These are phyloP conservation scores for Colletotrichum somersetense DNA, from an alignment of 2,329 filamentous ascomycete genomes.

Conservation along the genomic window DNA sequence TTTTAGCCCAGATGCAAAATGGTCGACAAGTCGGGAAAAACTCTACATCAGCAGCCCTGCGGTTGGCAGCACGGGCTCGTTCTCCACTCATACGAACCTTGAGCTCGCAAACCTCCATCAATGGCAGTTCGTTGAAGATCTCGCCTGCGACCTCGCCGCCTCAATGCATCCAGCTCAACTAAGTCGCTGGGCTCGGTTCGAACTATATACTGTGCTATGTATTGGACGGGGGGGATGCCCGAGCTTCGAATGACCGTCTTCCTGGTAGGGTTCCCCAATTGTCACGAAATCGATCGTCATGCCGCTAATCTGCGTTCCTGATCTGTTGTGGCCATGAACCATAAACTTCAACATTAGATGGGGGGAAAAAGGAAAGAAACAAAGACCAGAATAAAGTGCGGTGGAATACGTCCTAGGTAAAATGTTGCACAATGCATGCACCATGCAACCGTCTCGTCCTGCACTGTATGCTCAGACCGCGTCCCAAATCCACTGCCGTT, in stretches of 20 bases:
- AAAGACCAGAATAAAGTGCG: conserved; percentile 2
- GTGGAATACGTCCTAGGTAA: neutral
- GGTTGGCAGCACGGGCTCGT: neutral
- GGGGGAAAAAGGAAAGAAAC: neutral
- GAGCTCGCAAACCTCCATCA: neutral
- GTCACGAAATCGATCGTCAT: neutral
- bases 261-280: conserved; percentile 22
- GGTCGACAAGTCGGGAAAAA: conserved; percentile 1
- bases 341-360: conserved; percentile 16
- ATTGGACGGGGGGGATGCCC: conserved; percentile 1
- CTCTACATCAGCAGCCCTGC: neutral
- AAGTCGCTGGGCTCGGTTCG: neutral
- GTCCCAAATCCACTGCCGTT: neutral
- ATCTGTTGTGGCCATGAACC: conserved; percentile 12
- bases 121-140: neutral
- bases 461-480: neutral
- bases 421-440: neutral
- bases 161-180: neutral
- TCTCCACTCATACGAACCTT: neutral
- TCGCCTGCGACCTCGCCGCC: neutral
- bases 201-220: neutral
- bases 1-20: neutral
- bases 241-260: conserved; percentile 26
- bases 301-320: conserved; percentile 16
- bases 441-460: neutral